These are phyloP conservation scores for Fraxinus pennsylvanica DNA, from an alignment of 257 asterid genomes.

Conservation along the genomic window DNA sequence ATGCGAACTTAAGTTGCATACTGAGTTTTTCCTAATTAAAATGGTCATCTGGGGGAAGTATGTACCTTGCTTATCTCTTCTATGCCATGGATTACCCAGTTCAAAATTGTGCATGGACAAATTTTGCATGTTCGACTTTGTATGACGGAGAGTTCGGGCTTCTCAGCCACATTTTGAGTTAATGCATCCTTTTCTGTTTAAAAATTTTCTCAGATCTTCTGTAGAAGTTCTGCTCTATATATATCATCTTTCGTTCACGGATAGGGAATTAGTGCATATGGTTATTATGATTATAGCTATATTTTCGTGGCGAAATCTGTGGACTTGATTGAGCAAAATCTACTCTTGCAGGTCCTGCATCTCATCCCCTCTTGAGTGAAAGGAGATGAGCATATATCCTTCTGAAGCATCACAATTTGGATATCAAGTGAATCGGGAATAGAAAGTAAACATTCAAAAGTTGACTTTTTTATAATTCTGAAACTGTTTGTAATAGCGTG, in stretches of 20 bases:
- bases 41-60: neutral
- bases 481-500: neutral
- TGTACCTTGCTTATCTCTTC: neutral
- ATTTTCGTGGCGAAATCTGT: neutral
- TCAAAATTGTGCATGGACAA: neutral
- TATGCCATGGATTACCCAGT: neutral
- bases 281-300: neutral
- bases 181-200: neutral
- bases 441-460: neutral
- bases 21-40: neutral
- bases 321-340: neutral
- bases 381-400: conserved; percentile 17
- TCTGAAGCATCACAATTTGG: neutral
- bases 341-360: conserved; percentile 35
- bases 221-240: neutral
- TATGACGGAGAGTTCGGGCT: neutral
- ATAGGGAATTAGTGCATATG: neutral
- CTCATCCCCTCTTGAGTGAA: conserved; percentile 38
- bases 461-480: no score
- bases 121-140: neutral
- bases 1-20: neutral
- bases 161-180: neutral
- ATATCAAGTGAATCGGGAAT: conserved; percentile 4
- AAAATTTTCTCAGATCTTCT: neutral
- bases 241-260: neutral